A percentile compares a stretch with the other conserved stretches of the same genome.
These are phyloP conservation scores for Aureobasidium vineae DNA, from an alignment of 2,329 filamentous ascomycete genomes.

Conservation along the genomic window DNA sequence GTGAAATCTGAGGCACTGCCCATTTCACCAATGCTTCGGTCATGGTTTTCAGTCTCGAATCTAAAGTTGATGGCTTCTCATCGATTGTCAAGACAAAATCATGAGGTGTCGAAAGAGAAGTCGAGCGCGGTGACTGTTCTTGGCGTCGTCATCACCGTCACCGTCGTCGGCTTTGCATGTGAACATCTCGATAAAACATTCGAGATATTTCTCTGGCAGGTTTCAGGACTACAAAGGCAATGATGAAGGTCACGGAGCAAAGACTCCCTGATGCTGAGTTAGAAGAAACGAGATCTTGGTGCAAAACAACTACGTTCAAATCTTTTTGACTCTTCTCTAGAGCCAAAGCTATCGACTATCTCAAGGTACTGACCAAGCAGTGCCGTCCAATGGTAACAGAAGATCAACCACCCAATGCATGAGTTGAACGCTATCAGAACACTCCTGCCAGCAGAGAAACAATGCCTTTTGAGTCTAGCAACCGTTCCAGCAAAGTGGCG, in stretches of 20 bases:
- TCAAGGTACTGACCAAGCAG: neutral
- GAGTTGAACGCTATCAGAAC: conserved; percentile 21
- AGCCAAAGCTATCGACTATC: neutral
- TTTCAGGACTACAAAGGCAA: neutral
- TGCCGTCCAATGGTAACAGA: neutral
- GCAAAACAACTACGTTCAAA: neutral
- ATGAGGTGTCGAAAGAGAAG: conserved; percentile 14
- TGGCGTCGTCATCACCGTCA: conserved; percentile 19
- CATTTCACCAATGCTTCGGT: conserved; percentile 44
- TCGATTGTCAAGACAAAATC: neutral
- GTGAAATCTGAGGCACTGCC: conserved; percentile 69
- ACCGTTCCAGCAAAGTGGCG: neutral
- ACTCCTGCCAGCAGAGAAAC: conserved; percentile 10
- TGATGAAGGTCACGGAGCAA: neutral
- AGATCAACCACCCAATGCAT: conserved; percentile 10
- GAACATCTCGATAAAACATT: neutral
- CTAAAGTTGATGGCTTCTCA: neutral
- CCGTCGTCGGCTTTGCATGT: conserved; percentile 3
- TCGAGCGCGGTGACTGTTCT: conserved; percentile 18
- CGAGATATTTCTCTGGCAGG: neutral
- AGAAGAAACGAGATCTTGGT: neutral
- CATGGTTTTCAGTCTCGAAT: neutral
- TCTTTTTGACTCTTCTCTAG: neutral
- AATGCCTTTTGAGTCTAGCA: conserved; percentile 18
- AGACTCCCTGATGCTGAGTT: neutral